Conservation (phyloP, 352 stramenopile species). For the Discostella stelligera region DNA sequence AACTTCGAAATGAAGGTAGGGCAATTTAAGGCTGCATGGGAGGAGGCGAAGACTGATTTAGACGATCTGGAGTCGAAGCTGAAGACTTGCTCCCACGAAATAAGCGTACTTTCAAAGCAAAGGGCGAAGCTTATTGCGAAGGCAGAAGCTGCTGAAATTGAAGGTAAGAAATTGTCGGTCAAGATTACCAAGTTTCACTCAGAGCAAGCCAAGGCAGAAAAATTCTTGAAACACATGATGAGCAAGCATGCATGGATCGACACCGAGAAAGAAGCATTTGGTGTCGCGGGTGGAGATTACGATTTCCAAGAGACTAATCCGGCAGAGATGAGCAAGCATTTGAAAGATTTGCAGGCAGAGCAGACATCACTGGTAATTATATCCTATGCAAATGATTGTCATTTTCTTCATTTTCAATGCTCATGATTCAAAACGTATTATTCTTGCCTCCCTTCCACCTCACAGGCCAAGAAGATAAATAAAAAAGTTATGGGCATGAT, state of each 20-base stretch:
- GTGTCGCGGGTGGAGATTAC: slow-evolving; percentile 94
- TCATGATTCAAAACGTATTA: slow-evolving; percentile 9
- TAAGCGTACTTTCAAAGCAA: slow-evolving; percentile 88
- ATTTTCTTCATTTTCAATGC: slow-evolving; percentile 17
- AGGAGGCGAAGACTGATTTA: slow-evolving; percentile 75
- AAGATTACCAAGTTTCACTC: slow-evolving; percentile 91
- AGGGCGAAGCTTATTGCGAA: slow-evolving; percentile 87
- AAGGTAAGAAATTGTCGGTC: slow-evolving; percentile 93
- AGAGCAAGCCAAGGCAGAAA: slow-evolving; percentile 85
- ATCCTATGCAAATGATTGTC: not conserved
- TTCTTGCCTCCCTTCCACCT: slow-evolving; percentile 4
- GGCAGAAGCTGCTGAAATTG: slow-evolving; percentile 86
- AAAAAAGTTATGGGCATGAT: slow-evolving; percentile 99
- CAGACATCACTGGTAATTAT: slow-evolving; percentile 88
- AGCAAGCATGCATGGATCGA: slow-evolving; percentile 97
- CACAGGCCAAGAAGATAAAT: slow-evolving; percentile 95
- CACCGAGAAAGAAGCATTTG: slow-evolving; percentile 95
- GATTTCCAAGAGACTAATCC: slow-evolving; percentile 93
- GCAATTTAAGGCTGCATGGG: slow-evolving; percentile 74
- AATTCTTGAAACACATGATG: slow-evolving; percentile 89
- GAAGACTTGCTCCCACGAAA: slow-evolving; percentile 87
- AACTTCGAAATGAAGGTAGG: slow-evolving; percentile 74
- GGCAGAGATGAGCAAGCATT: slow-evolving; percentile 84
- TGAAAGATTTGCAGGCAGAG: slow-evolving; percentile 89
- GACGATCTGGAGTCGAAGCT: slow-evolving; percentile 69